Base-by-base conservation (phyloP, 345 rosid genomes). In the Gossypium sturtianum region DNA sequence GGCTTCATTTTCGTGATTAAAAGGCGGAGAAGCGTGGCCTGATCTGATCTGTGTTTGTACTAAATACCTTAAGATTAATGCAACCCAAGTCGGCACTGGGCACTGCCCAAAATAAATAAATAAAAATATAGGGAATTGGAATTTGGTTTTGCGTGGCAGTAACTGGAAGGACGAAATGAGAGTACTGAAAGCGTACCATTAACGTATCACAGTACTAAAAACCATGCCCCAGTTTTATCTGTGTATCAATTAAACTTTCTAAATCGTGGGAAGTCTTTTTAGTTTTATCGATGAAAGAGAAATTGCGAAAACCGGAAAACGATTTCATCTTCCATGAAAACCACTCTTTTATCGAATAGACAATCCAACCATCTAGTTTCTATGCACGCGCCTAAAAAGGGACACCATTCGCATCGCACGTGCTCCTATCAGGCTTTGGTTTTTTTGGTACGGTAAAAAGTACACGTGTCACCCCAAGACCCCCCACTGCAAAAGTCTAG, bases 351-450 rank as follows among this genome's bases (percentile, higher is more conserved):
- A 71, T 79, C 73, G 84, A 77, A 71, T 20, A 62, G 67, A 71
- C 75, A 54, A 66, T 53, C 75, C 74, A 54, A 82, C 74, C 80
- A 34, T 34, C 41, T 34, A 34, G 41, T 34, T 79, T 80, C 83
- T 13, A 75, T 64, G 86, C 88, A 78, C 84, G 88, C 84, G 87
- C 73, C 73, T 57, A 77, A 81, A 82, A 82, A 27, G 23, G 20
- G 45, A 73, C 51, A 64, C 73, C 73, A n/a, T 72, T 83, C 83
- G 82, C 89, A 84, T 82, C 83, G 85, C 89, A 84, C 86, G 86
- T 82, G 88, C 86, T 67, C 16, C 7, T 47, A 45, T 45, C 74
- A 54, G 53, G 19, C 74, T 43, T 17, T 3, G 56, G 3, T 59
- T 23, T 65, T 76, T 73, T 81, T 52, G 73, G 80, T 48, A 43